phyloP scores from a whole-genome alignment of 306 rosid genomes.

The Quercus rubra region DNA sequence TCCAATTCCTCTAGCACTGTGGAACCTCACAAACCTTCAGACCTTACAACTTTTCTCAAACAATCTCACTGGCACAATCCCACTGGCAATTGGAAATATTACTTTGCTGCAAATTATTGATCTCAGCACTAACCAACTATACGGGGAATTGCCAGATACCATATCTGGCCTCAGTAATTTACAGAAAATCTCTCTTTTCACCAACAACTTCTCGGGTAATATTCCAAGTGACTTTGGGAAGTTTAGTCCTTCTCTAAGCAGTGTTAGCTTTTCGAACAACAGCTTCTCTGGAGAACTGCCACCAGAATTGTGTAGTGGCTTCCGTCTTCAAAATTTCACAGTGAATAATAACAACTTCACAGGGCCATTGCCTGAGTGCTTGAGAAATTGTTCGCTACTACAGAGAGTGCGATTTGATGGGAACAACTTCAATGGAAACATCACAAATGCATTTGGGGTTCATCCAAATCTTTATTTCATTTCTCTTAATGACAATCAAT shows the following conservation, averaged over 20 bases:
- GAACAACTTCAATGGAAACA: conserved; percentile 52
- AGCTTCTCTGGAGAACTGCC: conserved; percentile 70
- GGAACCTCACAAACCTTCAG: conserved; percentile 39
- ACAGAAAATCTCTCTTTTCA: conserved; percentile 37
- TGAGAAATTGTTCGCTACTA: conserved; percentile 51
- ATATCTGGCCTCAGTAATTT: conserved; percentile 29
- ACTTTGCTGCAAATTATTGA: conserved; percentile 31
- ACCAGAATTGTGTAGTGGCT: conserved; percentile 41
- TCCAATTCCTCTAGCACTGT: conserved; percentile 42
- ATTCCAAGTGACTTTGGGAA: conserved; percentile 55
- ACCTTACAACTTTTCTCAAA: conserved; percentile 34
- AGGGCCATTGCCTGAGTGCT: conserved; percentile 57
- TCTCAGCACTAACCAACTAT: conserved; percentile 32
- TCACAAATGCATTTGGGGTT: conserved; percentile 45
- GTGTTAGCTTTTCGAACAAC: conserved; percentile 52
- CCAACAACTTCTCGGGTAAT: conserved; percentile 46
- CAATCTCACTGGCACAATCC: conserved; percentile 47
- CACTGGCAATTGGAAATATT: conserved; percentile 54
- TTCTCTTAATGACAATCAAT: conserved; percentile 27
- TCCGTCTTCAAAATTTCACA: conserved; percentile 13
- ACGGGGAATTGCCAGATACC: conserved; percentile 48
- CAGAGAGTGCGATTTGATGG: conserved; percentile 45
- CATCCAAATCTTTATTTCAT: conserved; percentile 27
- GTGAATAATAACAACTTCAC: conserved; percentile 47
- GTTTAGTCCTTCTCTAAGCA: conserved; percentile 32